These are phyloP conservation scores for Inonotus hispidus DNA, from an alignment of 1,284 basidiomycete genomes.

Conservation along the genomic window DNA sequence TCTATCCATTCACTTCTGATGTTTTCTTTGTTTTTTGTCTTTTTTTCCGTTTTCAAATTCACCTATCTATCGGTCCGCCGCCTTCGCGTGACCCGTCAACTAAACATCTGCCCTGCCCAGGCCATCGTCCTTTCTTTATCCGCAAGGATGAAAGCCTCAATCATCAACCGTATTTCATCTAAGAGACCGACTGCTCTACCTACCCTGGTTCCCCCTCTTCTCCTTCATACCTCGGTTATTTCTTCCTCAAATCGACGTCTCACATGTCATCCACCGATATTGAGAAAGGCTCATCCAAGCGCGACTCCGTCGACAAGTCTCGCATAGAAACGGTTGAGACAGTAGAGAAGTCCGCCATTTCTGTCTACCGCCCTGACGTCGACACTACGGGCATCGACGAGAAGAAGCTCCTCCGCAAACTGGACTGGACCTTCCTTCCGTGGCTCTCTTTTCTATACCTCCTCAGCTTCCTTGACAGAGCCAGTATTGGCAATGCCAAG, in stretches of 20 bases:
- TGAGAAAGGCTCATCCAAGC: constrained; percentile 7
- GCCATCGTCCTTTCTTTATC: too few relatives aligned
- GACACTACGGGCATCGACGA: constrained; percentile 56
- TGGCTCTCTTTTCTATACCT: constrained; percentile 72
- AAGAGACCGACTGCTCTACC: neutral
- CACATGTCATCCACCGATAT: constrained; percentile 5
- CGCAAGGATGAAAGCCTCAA: neutral
- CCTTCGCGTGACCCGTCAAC: too few relatives aligned
- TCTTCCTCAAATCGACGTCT: neutral
- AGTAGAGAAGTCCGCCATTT: constrained; percentile 18
- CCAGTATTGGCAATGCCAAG: constrained; percentile 79
- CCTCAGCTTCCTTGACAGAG: constrained; percentile 70
- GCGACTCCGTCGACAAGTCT: constrained; percentile 26
- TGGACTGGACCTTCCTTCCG: constrained; percentile 59
- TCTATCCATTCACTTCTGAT: too few relatives aligned
- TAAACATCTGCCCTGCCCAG: too few relatives aligned
- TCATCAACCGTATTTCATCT: neutral
- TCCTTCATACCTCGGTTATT: neutral
- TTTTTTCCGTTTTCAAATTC: too few relatives aligned
- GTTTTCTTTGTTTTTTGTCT: too few relatives aligned
- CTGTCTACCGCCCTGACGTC: constrained; percentile 40
- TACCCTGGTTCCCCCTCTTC: neutral
- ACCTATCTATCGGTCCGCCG: too few relatives aligned
- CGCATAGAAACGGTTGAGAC: constrained; percentile 21
- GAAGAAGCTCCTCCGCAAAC: constrained; percentile 56